Percentiles rank a stretch among this genome's conserved stretches.
These are phyloP conservation scores for Podaxis carcinomalis DNA, from an alignment of 768 basidiomycete species.

Conservation along the genomic window DNA sequence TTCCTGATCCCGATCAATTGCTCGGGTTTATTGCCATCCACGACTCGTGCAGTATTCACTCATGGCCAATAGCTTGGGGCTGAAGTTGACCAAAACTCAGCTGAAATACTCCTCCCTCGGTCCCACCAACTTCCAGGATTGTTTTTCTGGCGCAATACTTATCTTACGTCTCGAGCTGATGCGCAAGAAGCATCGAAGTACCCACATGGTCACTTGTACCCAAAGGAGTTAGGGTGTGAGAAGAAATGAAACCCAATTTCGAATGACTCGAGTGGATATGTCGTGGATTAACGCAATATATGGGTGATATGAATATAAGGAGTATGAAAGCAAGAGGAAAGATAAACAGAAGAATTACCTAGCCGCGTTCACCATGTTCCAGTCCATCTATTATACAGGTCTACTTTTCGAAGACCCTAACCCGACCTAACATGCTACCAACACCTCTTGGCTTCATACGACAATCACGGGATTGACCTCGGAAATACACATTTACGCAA, in stretches of 20 bases:
- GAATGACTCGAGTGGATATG: not conserved
- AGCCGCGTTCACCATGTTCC: not conserved
- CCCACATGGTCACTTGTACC: not conserved
- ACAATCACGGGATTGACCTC: not conserved
- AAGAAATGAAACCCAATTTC: not conserved
- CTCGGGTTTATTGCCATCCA: not conserved
- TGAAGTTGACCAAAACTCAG: too few relatives aligned
- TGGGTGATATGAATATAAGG: not conserved
- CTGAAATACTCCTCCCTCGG: not conserved
- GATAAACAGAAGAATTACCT: not conserved
- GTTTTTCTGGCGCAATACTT: not conserved
- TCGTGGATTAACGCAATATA: slow-evolving; percentile 1
- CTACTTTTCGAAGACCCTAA: not conserved
- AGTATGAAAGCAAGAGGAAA: not conserved
- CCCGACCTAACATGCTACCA: not conserved
- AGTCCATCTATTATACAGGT: not conserved
- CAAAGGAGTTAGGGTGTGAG: not conserved
- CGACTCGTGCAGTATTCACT: too few relatives aligned
- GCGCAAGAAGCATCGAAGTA: not conserved
- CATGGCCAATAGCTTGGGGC: too few relatives aligned
- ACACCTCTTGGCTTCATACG: not conserved
- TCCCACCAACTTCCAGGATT: not conserved
- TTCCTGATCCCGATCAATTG: not conserved
- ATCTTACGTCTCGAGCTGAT: not conserved
- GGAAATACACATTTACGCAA: slow-evolving; percentile 31